A percentile compares a stretch with the other conserved stretches of the same genome.
Evolutionary conservation across 495 filamentous ascomycete species (phyloP).

Genomic region (Achaetomiella virescens): DNA sequence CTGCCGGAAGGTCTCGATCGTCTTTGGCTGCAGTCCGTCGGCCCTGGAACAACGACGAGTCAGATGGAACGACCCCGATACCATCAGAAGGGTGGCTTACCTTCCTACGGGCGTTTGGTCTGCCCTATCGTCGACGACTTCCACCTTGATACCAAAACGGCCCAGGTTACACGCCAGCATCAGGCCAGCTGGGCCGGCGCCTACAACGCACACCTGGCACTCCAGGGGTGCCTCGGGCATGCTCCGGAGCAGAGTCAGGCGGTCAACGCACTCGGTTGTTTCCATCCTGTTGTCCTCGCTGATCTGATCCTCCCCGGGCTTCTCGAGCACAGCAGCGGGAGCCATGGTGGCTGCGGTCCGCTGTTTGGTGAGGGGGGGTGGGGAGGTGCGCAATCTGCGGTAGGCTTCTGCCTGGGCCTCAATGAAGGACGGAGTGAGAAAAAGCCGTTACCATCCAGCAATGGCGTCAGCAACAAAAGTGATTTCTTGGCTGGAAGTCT

Average conservation of each 20-base stretch:
- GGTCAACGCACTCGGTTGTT: conserved; percentile 27
- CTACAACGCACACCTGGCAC: conserved; percentile 58
- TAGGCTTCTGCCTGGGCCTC: not conserved
- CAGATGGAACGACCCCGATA: not conserved
- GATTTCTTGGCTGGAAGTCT: not conserved
- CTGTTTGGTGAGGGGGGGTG: not conserved
- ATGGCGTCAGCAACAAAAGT: not conserved
- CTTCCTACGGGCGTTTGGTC: conserved; percentile 58
- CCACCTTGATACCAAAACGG: conserved; percentile 56
- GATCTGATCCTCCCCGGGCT: conserved; percentile 22
- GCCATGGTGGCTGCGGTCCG: conserved; percentile 18
- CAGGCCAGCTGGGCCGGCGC: conserved; percentile 63
- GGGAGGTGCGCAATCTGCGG: not conserved
- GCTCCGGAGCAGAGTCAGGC: conserved; percentile 32
- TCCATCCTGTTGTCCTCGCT: conserved; percentile 20
- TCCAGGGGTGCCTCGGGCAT: conserved; percentile 32
- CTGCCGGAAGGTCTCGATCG: conserved; percentile 47
- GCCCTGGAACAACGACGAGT: conserved; percentile 34
- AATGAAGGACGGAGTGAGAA: not conserved
- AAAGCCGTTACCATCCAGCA: not conserved
- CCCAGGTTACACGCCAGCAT: conserved; percentile 66
- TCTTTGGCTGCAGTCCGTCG: conserved; percentile 61
- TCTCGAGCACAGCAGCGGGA: conserved; percentile 25
- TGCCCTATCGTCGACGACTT: conserved; percentile 57
- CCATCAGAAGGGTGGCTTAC: conserved; percentile 13